Percentiles rank a stretch among this genome's conserved stretches.
phyloP scores from a whole-genome alignment of 2,329 filamentous ascomycete species.

The Fusarium clavum region DNA sequence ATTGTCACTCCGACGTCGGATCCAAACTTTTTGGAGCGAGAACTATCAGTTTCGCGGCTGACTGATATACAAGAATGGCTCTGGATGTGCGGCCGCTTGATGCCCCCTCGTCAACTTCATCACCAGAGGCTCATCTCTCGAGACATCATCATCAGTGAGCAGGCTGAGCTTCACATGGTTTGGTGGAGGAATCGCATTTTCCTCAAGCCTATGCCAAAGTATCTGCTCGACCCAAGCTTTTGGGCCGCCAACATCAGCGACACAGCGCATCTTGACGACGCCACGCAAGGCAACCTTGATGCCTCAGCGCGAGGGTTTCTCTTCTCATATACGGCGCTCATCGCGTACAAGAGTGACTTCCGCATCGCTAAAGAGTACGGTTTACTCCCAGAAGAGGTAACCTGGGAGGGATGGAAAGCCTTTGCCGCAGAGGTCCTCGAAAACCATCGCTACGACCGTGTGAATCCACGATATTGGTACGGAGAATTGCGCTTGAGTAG shows the following conservation, averaged over 20 bases:
- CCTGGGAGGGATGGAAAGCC: slow-evolving; percentile 55
- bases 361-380: slow-evolving; percentile 50
- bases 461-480: slow-evolving; percentile 55
- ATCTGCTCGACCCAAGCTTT: slow-evolving; percentile 52
- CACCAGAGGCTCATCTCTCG: slow-evolving; percentile 51
- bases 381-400: slow-evolving; percentile 51
- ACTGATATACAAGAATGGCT: slow-evolving; percentile 35
- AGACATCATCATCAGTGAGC: slow-evolving; percentile 53
- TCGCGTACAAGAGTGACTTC: slow-evolving; percentile 55
- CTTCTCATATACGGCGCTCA: slow-evolving; percentile 52
- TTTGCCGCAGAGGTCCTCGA: slow-evolving; percentile 43
- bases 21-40: slow-evolving; percentile 30
- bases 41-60: slow-evolving; percentile 33
- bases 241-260: slow-evolving; percentile 50
- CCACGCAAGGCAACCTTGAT: slow-evolving; percentile 19
- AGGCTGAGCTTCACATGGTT: slow-evolving; percentile 54
- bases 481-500: slow-evolving; percentile 57
- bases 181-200: slow-evolving; percentile 54
- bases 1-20: slow-evolving; percentile 28
- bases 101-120: slow-evolving; percentile 54
- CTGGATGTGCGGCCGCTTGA: slow-evolving; percentile 42
- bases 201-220: slow-evolving; percentile 56
- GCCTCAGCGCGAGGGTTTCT: slow-evolving; percentile 54
- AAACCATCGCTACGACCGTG: slow-evolving; percentile 46
- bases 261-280: slow-evolving; percentile 26